Evolutionary conservation across 495 filamentous ascomycete species (phyloP).

Genomic region (Neurospora sp.): DNA sequence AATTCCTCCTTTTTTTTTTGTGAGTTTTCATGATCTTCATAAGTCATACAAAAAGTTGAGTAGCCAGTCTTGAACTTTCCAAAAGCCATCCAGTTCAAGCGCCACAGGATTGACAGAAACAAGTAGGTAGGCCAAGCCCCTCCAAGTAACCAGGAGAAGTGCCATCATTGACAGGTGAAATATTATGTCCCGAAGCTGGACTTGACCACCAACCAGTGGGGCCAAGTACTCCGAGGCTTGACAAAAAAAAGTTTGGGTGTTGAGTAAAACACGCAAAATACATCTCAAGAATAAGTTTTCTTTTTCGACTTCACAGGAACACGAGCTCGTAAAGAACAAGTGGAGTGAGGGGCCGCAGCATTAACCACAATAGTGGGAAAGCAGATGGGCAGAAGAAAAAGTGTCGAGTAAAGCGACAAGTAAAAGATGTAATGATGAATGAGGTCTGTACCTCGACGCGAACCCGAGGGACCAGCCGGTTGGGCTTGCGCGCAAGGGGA

Average conservation of each 20-base stretch:
- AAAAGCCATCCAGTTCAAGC: not conserved
- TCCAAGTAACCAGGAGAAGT: not conserved
- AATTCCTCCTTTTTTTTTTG: not conserved
- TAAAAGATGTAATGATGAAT: not conserved
- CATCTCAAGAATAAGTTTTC: not conserved
- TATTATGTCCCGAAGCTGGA: constrained; percentile 5
- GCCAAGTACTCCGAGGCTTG: not conserved
- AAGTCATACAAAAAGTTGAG: not conserved
- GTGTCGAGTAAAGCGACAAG: not conserved
- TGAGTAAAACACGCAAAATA: not conserved
- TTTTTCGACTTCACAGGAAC: not conserved
- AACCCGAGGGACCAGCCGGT: not conserved
- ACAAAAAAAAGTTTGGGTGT: not conserved
- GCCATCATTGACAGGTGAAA: not conserved
- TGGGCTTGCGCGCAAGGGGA: not conserved
- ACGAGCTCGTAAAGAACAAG: no score
- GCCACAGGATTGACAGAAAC: not conserved
- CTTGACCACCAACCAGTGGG: not conserved
- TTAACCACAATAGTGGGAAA: constrained; percentile 1
- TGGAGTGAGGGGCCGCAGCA: constrained; percentile 4
- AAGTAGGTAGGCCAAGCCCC: not conserved
- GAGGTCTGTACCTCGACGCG: not conserved
- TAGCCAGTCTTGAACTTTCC: not conserved
- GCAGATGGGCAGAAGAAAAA: not conserved
- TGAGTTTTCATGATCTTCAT: not conserved